phyloP scores from a whole-genome alignment of 164 flowering plant genomes.

The Macadamia tetraphylla region DNA sequence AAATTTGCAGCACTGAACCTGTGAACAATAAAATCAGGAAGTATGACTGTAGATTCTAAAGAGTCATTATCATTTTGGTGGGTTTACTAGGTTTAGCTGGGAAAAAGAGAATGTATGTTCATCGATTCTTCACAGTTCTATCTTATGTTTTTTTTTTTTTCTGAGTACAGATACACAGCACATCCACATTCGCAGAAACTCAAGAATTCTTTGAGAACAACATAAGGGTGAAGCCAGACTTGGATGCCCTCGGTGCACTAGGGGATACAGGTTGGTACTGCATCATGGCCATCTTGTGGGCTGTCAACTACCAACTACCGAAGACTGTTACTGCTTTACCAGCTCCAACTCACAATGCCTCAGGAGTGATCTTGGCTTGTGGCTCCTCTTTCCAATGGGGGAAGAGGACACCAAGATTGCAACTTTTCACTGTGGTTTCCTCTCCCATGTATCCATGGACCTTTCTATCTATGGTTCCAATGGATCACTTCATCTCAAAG shows the following conservation, averaged over 20 bases:
- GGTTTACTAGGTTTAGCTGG: no score
- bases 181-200: conserved; percentile 18
- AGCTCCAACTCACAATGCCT: conserved; percentile 10
- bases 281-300: conserved; percentile 41
- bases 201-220: conserved; percentile 26
- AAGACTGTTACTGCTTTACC: conserved; percentile 32
- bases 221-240: conserved; percentile 39
- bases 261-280: conserved; percentile 54
- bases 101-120: no score
- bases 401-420: conserved; percentile 17
- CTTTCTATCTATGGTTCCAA: conserved; percentile 24
- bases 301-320: conserved; percentile 34
- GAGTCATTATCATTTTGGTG: no score
- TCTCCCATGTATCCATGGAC: conserved; percentile 30
- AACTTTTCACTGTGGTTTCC: conserved; percentile 38
- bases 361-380: conserved; percentile 35
- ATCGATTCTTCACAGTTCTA: not conserved
- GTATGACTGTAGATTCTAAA: not conserved
- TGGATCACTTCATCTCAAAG: conserved; percentile 32
- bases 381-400: conserved; percentile 28
- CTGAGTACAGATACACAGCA: conserved; percentile 25
- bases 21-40: not conserved
- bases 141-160: not conserved
- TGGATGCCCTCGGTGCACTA: conserved; percentile 38
- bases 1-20: no score